These are phyloP conservation scores for Candida takata DNA, from an alignment of 805 yeast species.

Conservation along the genomic window DNA sequence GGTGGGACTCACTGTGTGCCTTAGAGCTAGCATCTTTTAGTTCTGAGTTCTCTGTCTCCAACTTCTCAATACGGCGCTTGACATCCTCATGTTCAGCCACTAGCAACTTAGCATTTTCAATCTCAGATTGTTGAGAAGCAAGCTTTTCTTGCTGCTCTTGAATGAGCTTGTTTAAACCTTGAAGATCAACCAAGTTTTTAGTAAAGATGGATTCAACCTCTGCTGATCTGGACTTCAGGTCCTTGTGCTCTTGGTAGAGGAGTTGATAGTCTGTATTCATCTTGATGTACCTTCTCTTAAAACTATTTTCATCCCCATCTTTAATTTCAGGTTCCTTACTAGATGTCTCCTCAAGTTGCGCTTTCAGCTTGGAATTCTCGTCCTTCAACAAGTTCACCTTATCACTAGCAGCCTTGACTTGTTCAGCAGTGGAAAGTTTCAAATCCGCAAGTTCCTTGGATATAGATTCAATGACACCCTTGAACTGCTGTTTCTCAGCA, in stretches of 20 bases:
- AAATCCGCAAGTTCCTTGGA: conserved; percentile 31
- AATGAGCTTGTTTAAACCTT: conserved; percentile 46
- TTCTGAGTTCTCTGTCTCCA: conserved; percentile 38
- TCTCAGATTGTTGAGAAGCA: conserved; percentile 31
- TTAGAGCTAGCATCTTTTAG: conserved; percentile 31
- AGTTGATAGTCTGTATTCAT: conserved; percentile 37
- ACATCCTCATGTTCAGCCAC: conserved; percentile 41
- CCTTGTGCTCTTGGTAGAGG: conserved; percentile 39
- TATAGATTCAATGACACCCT: conserved; percentile 24
- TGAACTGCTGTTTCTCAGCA: conserved; percentile 21
- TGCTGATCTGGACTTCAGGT: conserved; percentile 32
- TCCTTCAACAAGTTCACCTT: conserved; percentile 43
- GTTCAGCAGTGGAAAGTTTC: conserved; percentile 38
- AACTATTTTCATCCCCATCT: conserved; percentile 22
- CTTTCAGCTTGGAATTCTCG: conserved; percentile 24
- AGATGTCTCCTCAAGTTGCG: conserved; percentile 1
- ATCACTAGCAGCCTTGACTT: conserved; percentile 51
- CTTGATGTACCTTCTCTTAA: conserved; percentile 38
- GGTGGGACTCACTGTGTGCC: conserved; percentile 24
- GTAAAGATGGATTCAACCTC: conserved; percentile 48
- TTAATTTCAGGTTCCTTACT: conserved; percentile 11
- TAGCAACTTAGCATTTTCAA: conserved; percentile 37
- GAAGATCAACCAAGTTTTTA: conserved; percentile 44
- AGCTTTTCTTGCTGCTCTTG: conserved; percentile 45
- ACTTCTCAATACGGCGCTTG: conserved; percentile 37